Conservation (phyloP, 768 basidiomycete genomes). For the Pulveroboletus sp. region DNA sequence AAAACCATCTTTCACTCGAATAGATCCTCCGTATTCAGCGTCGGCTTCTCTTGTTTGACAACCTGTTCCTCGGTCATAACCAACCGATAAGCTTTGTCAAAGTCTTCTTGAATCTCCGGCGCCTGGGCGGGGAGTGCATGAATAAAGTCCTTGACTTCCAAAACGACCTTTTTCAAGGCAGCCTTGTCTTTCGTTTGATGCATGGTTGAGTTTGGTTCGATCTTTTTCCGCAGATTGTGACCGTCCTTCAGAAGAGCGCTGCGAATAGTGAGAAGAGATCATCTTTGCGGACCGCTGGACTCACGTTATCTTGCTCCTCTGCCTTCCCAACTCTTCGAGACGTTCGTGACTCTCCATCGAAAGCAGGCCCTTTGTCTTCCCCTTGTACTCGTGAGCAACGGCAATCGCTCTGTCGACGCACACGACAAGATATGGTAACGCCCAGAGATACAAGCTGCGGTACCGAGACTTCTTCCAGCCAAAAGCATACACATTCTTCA, state of each 20-base stretch:
- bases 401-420: constrained; percentile 37
- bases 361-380: constrained; percentile 29
- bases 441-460: constrained; percentile 33
- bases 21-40: constrained; percentile 26
- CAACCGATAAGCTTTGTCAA: constrained; percentile 32
- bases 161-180: constrained; percentile 26
- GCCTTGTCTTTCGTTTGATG: constrained; percentile 25
- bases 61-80: constrained; percentile 26
- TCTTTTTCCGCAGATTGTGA: constrained; percentile 25
- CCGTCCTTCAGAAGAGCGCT: constrained; percentile 27
- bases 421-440: constrained; percentile 39
- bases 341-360: constrained; percentile 29
- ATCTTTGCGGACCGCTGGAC: too few species aligned
- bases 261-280: too few species aligned
- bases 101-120: constrained; percentile 22
- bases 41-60: constrained; percentile 16
- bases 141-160: constrained; percentile 28
- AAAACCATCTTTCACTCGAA: neutral
- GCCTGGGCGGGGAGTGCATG: constrained; percentile 18
- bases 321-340: constrained; percentile 33
- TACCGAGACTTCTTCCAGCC: constrained; percentile 33
- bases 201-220: constrained; percentile 30
- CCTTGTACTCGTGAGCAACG: constrained; percentile 28
- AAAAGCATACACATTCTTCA: constrained; percentile 23
- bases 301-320: constrained; percentile 33